Evolutionary conservation across 306 rosid species (phyloP), one percentile per base, ranked within the genome.

Genomic region (Quercus alba): DNA sequence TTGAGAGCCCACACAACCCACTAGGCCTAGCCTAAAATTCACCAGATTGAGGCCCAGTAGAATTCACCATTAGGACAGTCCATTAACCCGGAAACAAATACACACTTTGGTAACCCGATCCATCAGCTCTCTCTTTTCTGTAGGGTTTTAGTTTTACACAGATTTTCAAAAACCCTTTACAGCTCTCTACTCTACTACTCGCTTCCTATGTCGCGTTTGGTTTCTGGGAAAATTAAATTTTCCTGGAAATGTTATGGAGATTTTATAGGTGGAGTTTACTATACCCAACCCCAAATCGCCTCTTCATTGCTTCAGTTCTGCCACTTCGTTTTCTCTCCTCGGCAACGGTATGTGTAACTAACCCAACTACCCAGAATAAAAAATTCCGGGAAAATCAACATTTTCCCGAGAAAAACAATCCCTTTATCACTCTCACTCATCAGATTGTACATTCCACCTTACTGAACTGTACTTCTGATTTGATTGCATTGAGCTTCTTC

Each of bases 401-500:
- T 3, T 64, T 72, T 62, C 58, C 76, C 9, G 58, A n/a, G 31
- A 86, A 70, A 14, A 54, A 57, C 35, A 77, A 62, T 72, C 20
- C 74, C 51, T 33, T 75, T 85, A 75, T 84, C 78, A 72, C 75
- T 61, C 79, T 84, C 76, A 72, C 75, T 61, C 77, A 80, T 67
- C 81, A 80, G 21, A 77, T 23, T 21, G 85, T 86, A 35, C 56
- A 64, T 74, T 79, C 82, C 31, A 84, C 89, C 10, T 18, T 91
- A 41, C 80, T 83, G 18, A 83, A 35, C 46, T 88, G 91, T 25
- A 76, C 88, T 1, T 89, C 89, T 52, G 94, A 91, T 81, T 85
- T 91, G 77, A 76, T 88, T 25, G 78, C 94, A 18, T 84, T 91
- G 18, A 85, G 90, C 17, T 69, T 82, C 66, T 91, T 91, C 74